Evolutionary conservation across 1,284 basidiomycete genomes (phyloP).

Genomic region (Takashimella koratensis): DNA sequence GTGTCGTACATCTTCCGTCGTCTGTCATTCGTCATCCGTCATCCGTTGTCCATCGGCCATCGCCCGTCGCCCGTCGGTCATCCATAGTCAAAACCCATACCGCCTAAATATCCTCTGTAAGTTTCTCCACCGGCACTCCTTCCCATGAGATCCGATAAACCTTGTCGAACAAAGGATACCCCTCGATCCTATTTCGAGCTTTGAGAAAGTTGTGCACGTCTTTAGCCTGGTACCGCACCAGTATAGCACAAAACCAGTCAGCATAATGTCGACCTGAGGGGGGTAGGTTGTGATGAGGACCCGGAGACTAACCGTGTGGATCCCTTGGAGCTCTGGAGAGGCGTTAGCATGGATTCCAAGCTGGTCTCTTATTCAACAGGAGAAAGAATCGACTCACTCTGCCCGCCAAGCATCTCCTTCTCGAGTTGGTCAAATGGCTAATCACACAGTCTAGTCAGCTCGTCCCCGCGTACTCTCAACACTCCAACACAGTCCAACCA

Average conservation of each 20-base stretch:
- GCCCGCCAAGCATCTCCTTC: slow-evolving; percentile 56
- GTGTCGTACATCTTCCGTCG: too few relatives aligned
- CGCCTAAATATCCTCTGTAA: slow-evolving; percentile 43
- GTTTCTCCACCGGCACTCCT: slow-evolving; percentile 45
- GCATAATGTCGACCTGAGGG: not conserved
- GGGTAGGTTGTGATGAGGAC: not conserved
- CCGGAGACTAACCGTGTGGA: slow-evolving; percentile 49
- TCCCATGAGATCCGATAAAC: slow-evolving; percentile 51
- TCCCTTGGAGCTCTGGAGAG: slow-evolving; percentile 52
- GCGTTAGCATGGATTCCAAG: slow-evolving; percentile 6
- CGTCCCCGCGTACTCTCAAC: too few relatives aligned
- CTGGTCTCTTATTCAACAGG: not conserved
- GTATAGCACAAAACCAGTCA: too few relatives aligned
- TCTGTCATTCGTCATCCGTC: too few relatives aligned
- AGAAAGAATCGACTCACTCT: slow-evolving; percentile 46
- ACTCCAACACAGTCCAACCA: not conserved
- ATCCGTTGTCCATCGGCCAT: too few relatives aligned
- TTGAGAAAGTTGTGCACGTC: slow-evolving; percentile 55
- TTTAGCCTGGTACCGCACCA: slow-evolving; percentile 47
- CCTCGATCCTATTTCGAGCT: slow-evolving; percentile 51
- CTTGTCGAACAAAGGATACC: slow-evolving; percentile 56
- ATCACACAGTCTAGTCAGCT: not conserved
- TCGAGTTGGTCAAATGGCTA: slow-evolving; percentile 54
- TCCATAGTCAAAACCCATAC: too few relatives aligned
- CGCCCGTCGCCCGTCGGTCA: too few relatives aligned